These are phyloP conservation scores for Hammondia hammondi DNA, from an alignment of 169 alveolate species.

Conservation along the genomic window DNA sequence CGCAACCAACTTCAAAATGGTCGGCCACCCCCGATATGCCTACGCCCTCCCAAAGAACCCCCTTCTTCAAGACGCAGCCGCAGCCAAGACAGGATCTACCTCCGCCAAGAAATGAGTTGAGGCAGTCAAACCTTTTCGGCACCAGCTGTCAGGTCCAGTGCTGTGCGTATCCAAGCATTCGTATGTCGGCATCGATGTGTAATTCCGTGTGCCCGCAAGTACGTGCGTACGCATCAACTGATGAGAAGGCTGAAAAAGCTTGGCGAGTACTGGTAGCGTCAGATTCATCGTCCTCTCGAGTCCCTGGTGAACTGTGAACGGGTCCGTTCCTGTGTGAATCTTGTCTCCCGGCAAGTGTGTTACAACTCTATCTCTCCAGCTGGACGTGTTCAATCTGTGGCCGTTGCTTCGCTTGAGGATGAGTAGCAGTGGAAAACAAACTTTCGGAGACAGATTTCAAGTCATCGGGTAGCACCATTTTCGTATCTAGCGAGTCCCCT, in stretches of 20 bases:
- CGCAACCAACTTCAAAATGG: conserved; percentile 43
- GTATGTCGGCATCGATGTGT: background rate
- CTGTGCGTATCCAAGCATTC: background rate
- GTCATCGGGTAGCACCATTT: too few species aligned
- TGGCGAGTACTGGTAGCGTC: background rate
- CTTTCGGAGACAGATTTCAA: too few species aligned
- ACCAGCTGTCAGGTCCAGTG: background rate
- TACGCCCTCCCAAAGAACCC: conserved; percentile 58
- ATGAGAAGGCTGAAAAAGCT: background rate
- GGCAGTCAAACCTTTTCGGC: background rate
- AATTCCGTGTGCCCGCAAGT: background rate
- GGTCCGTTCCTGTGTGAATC: too few species aligned
- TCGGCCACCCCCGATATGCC: conserved; percentile 44
- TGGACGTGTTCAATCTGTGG: too few species aligned
- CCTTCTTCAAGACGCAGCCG: conserved; percentile 4
- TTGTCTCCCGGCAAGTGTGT: too few species aligned
- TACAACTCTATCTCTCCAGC: too few species aligned
- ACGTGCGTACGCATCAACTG: background rate
- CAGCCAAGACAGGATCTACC: background rate
- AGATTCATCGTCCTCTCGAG: background rate
- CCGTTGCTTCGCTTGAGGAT: too few species aligned
- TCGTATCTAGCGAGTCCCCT: too few species aligned
- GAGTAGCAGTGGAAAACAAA: too few species aligned
- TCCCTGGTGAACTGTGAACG: background rate
- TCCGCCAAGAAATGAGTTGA: background rate